These are phyloP conservation scores for Apophysomyces ossiformis DNA, from an alignment of 371 early-diverging fungal genomes.

Conservation along the genomic window DNA sequence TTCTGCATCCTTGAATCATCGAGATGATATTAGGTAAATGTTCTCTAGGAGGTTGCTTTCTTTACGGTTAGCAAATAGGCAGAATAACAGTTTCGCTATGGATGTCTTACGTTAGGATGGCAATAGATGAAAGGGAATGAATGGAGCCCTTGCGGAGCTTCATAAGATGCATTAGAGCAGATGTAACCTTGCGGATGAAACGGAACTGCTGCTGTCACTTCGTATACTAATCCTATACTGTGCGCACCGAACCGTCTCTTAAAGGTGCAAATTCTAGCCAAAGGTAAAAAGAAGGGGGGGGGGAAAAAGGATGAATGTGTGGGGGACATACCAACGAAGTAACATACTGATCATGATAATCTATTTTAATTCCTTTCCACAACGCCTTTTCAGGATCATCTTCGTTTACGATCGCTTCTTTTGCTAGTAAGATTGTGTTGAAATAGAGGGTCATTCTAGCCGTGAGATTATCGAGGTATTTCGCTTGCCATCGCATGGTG, in stretches of 20 bases:
- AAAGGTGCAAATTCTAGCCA: conserved; percentile 57
- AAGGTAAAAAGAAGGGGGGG: neutral
- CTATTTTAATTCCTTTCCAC: conserved; percentile 61
- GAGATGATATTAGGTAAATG: conserved; percentile 69
- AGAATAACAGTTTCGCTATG: neutral
- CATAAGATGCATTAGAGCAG: conserved; percentile 53
- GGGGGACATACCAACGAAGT: conserved; percentile 8
- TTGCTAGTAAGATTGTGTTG: conserved; percentile 57
- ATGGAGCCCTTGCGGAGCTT: conserved; percentile 65
- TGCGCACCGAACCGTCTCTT: conserved; percentile 58
- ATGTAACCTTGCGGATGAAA: conserved; percentile 63
- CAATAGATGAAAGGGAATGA: conserved; percentile 74
- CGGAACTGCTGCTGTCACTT: conserved; percentile 51
- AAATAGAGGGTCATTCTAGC: conserved; percentile 71
- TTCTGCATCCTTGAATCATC: conserved; percentile 61
- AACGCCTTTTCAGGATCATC: conserved; percentile 56
- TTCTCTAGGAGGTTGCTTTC: conserved; percentile 61
- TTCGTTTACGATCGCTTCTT: conserved; percentile 53
- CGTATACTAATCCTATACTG: conserved; percentile 61
- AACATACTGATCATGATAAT: conserved; percentile 62
- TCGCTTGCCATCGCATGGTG: conserved; percentile 59
- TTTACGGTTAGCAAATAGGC: conserved; percentile 3
- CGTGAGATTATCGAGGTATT: conserved; percentile 58
- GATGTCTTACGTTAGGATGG: conserved; percentile 57
- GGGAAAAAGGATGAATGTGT: conserved; percentile 4